Evolutionary conservation across 2,329 filamentous ascomycete species (phyloP).

Genomic region (Anthostomella pinea): DNA sequence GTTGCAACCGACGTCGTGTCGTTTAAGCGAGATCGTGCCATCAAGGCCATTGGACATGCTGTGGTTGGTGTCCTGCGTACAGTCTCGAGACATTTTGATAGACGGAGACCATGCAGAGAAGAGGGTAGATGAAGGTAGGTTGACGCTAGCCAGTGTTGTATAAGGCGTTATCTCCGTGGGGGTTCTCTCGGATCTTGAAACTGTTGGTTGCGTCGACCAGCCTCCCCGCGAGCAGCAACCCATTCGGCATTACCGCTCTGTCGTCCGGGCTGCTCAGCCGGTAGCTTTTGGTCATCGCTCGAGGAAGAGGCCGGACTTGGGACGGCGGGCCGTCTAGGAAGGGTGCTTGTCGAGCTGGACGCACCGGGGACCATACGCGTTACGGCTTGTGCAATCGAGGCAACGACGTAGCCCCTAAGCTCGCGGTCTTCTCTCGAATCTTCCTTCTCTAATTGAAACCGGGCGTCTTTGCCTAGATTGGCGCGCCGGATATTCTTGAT

Average conservation of each 20-base stretch:
- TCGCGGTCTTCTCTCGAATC: slow-evolving; percentile 74
- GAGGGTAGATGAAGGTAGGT: slow-evolving; percentile 3
- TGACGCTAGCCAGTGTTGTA: slow-evolving; percentile 1
- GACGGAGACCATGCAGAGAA: slow-evolving; percentile 9
- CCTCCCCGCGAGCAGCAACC: slow-evolving; percentile 46
- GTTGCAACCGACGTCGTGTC: slow-evolving; percentile 2
- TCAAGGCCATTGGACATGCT: no score
- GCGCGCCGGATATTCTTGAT: slow-evolving; percentile 80
- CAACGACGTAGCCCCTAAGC: slow-evolving; percentile 70
- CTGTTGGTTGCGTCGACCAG: slow-evolving; percentile 36
- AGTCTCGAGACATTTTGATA: background rate
- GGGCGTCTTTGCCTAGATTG: slow-evolving; percentile 82
- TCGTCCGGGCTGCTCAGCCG: slow-evolving; percentile 55
- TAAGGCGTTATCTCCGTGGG: slow-evolving; percentile 22
- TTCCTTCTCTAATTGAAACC: slow-evolving; percentile 77
- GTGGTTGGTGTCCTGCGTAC: no score
- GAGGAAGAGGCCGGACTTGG: slow-evolving; percentile 20
- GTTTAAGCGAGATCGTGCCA: no score
- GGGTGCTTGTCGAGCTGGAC: slow-evolving; percentile 26
- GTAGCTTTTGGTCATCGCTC: slow-evolving; percentile 57
- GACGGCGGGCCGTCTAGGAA: slow-evolving; percentile 7
- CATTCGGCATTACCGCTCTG: slow-evolving; percentile 52
- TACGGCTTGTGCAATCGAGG: slow-evolving; percentile 70
- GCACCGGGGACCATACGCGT: slow-evolving; percentile 61
- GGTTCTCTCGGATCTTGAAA: slow-evolving; percentile 45